These are phyloP conservation scores for Dendrobium catenatum DNA, from an alignment of 106 monocot species.

Conservation along the genomic window DNA sequence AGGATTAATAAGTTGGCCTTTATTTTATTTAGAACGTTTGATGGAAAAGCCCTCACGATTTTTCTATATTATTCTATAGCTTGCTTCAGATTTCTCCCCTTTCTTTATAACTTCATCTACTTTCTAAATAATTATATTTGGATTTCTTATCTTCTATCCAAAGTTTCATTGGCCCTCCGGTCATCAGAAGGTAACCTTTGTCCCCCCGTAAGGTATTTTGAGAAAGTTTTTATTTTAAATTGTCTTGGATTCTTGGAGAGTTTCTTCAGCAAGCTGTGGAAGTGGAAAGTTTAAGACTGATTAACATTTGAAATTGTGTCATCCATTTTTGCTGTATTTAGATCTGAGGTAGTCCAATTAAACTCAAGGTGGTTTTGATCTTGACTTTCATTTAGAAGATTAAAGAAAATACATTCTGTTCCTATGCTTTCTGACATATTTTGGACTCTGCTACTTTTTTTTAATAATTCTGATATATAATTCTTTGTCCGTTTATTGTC, in stretches of 20 bases:
- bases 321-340: neutral
- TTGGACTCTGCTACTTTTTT: too few species aligned
- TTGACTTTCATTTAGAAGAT: neutral
- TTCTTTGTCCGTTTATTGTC: neutral
- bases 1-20: neutral
- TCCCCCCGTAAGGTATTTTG: neutral
- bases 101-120: neutral
- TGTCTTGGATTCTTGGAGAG: neutral
- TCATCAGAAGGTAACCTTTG: neutral
- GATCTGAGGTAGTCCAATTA: neutral
- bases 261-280: too few species aligned
- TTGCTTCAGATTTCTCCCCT: neutral
- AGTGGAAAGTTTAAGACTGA: too few species aligned
- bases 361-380: neutral
- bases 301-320: neutral
- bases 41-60: neutral
- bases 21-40: neutral
- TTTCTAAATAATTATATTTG: neutral
- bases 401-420: neutral
- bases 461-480: neutral
- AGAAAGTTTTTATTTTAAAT: neutral
- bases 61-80: neutral
- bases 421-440: neutral
- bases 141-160: neutral
- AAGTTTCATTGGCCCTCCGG: neutral